Evolutionary conservation across 441 rosid genomes (phyloP), one percentile per base, ranked within the genome.

Genomic region (Adansonia rubrostipa): DNA sequence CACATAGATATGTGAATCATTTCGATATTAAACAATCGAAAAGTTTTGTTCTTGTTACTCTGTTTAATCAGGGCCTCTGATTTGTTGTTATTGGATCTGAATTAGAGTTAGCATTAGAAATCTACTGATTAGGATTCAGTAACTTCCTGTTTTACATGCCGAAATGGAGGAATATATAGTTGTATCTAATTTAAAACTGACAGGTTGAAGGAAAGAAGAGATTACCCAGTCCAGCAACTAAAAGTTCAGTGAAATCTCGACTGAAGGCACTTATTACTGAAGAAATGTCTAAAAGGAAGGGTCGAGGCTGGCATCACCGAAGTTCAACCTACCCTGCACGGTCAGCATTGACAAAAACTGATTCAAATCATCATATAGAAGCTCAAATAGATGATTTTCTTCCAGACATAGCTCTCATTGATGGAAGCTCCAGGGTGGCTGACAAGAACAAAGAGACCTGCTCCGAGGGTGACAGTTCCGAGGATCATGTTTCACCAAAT

Each of bases 201-300:
- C 84, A 89, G 87, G 88, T 78, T 78, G 81, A 83, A 36, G 86
- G 82, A 75, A 82, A 83, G 85, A 73, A 74, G 47, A 82, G 58
- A 56, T 80, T 65, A 50, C 51, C 84, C 42, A 79, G 54, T 61
- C 47, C 89, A 22, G 82, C 70, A 40, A 73, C 82, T 47, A 90
- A 88, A 88, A 75, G 24, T 50, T 89, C 94, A 8, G 87, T 89
- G 4, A 89, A 75, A 79, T 85, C 92, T 51, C 78, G 87, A 80
- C 57, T 91, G 6, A 96, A 90, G 80, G 87, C 93, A 71, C 87
- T 89, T 45, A 72, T 90, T 40, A 40, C 71, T 2, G 95, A 91
- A 10, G 97, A 96, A 78, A 82, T 81, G 74, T 76, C 81, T 40
- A 89, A 81, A 79, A 88, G 63, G 86, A 93, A 89, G 79, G 84